These are phyloP conservation scores for Puya raimondii DNA, from an alignment of 176 grass and related monocot genomes.

Conservation along the genomic window DNA sequence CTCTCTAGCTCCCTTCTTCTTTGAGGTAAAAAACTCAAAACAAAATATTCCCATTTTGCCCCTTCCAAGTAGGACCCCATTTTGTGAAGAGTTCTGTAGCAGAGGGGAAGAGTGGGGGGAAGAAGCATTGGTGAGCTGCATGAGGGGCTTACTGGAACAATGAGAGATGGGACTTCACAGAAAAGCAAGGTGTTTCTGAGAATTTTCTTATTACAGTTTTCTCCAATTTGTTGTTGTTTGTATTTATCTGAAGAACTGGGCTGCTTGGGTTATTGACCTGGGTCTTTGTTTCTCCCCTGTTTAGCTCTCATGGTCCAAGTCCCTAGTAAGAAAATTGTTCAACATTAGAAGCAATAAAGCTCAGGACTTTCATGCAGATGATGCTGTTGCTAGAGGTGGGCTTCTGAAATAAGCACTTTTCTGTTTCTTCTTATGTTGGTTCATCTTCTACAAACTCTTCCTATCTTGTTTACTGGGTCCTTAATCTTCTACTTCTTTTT, in stretches of 20 bases:
- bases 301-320: conserved; percentile 88
- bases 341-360: conserved; percentile 78
- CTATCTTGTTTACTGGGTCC: neutral
- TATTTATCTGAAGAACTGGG: neutral
- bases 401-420: neutral
- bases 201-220: no score
- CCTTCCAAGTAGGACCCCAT: conserved; percentile 19
- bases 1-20: conserved; percentile 9
- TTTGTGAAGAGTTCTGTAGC: conserved; percentile 23
- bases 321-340: conserved; percentile 91
- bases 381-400: conserved; percentile 59
- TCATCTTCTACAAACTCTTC: conserved; percentile 21
- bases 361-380: conserved; percentile 86
- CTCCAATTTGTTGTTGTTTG: conserved; percentile 1
- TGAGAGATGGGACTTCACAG: conserved; percentile 80
- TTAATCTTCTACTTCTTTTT: conserved; percentile 8
- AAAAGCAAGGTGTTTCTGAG: conserved; percentile 58
- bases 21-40: conserved; percentile 6
- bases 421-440: neutral
- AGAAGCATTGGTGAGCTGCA: conserved; percentile 29
- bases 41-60: conserved; percentile 1
- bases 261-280: conserved; percentile 8
- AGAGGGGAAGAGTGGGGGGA: conserved; percentile 1
- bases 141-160: conserved; percentile 56
- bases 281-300: neutral